Conservation (phyloP, 176 grass and related monocot species). For the Oryza rufipogon region DNA sequence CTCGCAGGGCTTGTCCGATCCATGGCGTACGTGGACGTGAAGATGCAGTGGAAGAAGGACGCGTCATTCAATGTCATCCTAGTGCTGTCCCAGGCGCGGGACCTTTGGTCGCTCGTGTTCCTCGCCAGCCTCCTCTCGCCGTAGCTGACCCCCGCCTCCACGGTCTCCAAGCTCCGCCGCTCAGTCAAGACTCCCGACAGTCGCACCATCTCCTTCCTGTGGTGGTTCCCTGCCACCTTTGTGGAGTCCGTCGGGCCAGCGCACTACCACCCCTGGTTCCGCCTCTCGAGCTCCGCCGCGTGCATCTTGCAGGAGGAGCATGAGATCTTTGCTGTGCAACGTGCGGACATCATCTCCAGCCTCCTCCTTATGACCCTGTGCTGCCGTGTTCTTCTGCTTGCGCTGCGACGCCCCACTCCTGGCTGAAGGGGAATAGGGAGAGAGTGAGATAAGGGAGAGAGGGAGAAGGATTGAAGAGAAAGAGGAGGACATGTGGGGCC, state of each 20-base stretch:
- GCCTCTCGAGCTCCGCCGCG: slow-evolving; percentile 47
- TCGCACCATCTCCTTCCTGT: slow-evolving; percentile 59
- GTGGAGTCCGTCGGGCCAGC: slow-evolving; percentile 68
- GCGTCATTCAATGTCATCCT: slow-evolving; percentile 56
- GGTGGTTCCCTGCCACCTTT: slow-evolving; percentile 70
- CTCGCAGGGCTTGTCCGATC: slow-evolving; percentile 45
- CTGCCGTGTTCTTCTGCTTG: not conserved
- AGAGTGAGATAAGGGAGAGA: no score
- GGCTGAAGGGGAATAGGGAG: no score
- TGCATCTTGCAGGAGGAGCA: slow-evolving; percentile 55
- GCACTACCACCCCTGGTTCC: slow-evolving; percentile 78
- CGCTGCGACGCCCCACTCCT: no score
- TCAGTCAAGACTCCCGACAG: slow-evolving; percentile 59
- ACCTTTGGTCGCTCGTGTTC: slow-evolving; percentile 56
- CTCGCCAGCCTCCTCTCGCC: slow-evolving; percentile 55
- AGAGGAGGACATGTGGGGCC: no score
- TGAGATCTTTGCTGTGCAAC: slow-evolving; percentile 44
- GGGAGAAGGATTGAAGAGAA: no score
- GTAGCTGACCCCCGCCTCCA: slow-evolving; percentile 53
- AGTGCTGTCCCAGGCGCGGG: slow-evolving; percentile 52
- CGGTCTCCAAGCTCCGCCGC: slow-evolving; percentile 66
- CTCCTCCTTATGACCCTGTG: slow-evolving; percentile 67
- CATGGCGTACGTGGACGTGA: slow-evolving; percentile 63
- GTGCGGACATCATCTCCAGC: slow-evolving; percentile 49
- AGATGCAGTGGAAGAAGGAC: slow-evolving; percentile 90